Percentiles rank a stretch among this genome's conserved stretches.
Conservation (phyloP, 2,329 filamentous ascomycete species). For the Fusarium coicis region DNA sequence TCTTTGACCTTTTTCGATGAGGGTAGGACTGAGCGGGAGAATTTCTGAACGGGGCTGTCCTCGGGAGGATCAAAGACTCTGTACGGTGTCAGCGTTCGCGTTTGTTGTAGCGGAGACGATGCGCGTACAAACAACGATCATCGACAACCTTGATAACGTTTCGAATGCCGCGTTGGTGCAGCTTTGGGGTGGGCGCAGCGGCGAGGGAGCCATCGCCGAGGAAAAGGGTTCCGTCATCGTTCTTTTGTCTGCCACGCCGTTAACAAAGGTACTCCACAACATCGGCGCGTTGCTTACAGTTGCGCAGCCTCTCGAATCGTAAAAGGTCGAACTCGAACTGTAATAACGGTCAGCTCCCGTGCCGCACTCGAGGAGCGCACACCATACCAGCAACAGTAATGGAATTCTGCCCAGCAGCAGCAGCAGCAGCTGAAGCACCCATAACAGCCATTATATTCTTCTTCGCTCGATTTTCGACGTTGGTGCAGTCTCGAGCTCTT, state of each 20-base stretch:
- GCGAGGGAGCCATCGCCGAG: constrained; percentile 97
- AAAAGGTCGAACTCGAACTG: constrained; percentile 77
- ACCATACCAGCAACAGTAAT: constrained; percentile 67
- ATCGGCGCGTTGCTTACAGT: constrained; percentile 61
- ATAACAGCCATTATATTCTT: constrained; percentile 36
- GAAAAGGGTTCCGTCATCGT: constrained; percentile 88
- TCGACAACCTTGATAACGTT: constrained; percentile 97
- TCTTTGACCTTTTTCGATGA: constrained; percentile 95
- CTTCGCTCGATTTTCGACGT: background rate
- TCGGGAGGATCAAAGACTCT: constrained; percentile 98
- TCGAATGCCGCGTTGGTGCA: constrained; percentile 86
- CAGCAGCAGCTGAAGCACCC: constrained; percentile 35
- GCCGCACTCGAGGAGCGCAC: background rate
- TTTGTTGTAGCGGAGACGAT: background rate
- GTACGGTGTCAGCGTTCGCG: constrained; percentile 33
- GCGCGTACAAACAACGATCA: constrained; percentile 88
- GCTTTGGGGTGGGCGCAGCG: constrained; percentile 83
- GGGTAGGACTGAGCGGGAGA: constrained; percentile 82
- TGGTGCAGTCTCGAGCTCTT: background rate
- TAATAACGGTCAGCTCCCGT: constrained; percentile 43
- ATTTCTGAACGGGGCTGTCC: constrained; percentile 89
- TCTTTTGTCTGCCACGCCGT: constrained; percentile 61
- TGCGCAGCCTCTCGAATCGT: constrained; percentile 95
- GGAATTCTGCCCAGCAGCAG: constrained; percentile 58
- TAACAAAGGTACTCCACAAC: constrained; percentile 2